These are phyloP conservation scores for Primulina huaijiensis DNA, from an alignment of 257 asterid genomes.

Conservation along the genomic window DNA sequence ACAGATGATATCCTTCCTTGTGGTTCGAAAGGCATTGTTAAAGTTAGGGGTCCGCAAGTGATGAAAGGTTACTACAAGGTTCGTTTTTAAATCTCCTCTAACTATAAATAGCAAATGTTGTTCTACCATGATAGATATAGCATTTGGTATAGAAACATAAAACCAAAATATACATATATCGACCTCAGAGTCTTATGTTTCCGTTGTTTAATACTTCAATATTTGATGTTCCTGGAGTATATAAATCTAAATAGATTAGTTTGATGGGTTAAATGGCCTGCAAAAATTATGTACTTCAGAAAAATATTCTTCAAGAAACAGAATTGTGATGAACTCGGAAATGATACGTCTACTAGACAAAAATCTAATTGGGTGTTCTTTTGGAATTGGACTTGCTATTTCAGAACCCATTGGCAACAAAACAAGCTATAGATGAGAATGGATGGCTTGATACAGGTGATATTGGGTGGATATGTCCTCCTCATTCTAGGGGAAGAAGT, in stretches of 20 bases:
- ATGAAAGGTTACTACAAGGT: slow-evolving; percentile 97
- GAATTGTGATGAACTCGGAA: too few relatives aligned
- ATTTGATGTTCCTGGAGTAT: too few relatives aligned
- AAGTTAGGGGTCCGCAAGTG: slow-evolving; percentile 84
- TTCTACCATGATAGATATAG: too few relatives aligned
- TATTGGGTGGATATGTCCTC: slow-evolving; percentile 86
- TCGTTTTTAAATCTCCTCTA: slow-evolving; percentile 5
- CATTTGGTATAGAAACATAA: too few relatives aligned
- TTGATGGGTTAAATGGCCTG: not conserved
- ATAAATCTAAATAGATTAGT: too few relatives aligned
- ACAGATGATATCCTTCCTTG: slow-evolving; percentile 55
- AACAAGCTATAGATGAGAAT: slow-evolving; percentile 61
- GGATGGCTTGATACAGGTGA: slow-evolving; percentile 95
- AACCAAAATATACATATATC: too few relatives aligned
- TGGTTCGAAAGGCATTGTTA: slow-evolving; percentile 76
- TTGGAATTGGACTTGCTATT: slow-evolving; percentile 16
- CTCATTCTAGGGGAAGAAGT: slow-evolving; percentile 73
- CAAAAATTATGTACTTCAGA: too few relatives aligned
- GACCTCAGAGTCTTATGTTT: too few relatives aligned
- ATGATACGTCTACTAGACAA: too few relatives aligned
- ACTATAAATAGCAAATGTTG: not conserved
- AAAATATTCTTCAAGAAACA: too few relatives aligned
- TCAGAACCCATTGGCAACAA: slow-evolving; percentile 70
- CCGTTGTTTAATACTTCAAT: not conserved
- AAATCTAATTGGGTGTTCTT: not conserved